Conservation (phyloP, 768 basidiomycete genomes). For the Amanita pallidorosea region DNA sequence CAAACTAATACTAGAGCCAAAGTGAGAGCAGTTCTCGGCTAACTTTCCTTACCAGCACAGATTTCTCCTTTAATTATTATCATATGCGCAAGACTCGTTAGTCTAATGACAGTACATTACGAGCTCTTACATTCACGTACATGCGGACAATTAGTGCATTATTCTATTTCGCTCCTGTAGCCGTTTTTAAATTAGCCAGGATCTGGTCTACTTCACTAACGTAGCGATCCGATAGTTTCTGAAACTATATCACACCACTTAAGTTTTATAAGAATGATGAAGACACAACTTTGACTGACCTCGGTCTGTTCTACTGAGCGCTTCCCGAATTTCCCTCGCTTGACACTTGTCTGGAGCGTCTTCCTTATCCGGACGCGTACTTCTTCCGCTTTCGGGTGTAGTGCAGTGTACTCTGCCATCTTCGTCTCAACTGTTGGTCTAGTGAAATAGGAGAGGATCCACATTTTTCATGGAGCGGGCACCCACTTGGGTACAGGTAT, state of each 20-base stretch:
- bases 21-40: not conserved
- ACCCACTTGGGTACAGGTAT: slow-evolving; percentile 71
- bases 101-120: not conserved
- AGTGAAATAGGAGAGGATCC: not conserved
- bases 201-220: slow-evolving; percentile 59
- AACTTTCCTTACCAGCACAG: no score
- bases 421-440: slow-evolving; percentile 76
- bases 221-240: slow-evolving; percentile 55
- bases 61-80: not conserved
- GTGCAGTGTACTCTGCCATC: slow-evolving; percentile 38
- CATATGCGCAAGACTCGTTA: not conserved
- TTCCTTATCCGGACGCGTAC: slow-evolving; percentile 67
- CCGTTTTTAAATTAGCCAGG: slow-evolving; percentile 52
- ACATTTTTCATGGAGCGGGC: not conserved
- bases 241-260: slow-evolving; percentile 39
- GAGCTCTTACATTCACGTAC: not conserved
- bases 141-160: not conserved
- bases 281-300: slow-evolving; percentile 25
- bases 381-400: slow-evolving; percentile 63
- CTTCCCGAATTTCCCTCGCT: slow-evolving; percentile 60
- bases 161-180: slow-evolving; percentile 25
- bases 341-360: slow-evolving; percentile 53
- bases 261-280: not conserved
- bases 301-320: slow-evolving; percentile 62
- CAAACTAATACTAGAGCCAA: not conserved